Percentiles rank a stretch among this genome's conserved stretches.
phyloP scores from a whole-genome alignment of 768 basidiomycete species.

The Hericium rajendrae region DNA sequence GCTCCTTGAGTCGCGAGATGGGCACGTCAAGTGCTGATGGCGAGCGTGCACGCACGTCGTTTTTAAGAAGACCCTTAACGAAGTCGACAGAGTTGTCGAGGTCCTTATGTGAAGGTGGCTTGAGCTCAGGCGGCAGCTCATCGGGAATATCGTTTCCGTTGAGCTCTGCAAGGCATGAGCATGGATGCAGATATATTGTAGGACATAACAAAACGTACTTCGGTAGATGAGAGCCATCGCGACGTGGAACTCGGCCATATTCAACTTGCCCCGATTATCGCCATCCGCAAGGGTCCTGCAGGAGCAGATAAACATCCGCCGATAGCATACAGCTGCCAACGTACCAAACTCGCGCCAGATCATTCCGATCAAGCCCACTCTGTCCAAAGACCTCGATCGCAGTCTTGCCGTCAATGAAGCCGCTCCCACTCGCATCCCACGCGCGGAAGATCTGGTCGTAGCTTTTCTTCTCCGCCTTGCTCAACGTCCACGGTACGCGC shows the following conservation, averaged over 20 bases:
- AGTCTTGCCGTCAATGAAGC: conserved; percentile 78
- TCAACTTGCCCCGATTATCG: conserved; percentile 91
- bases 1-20: conserved; percentile 53
- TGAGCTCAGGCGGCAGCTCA: conserved; percentile 76
- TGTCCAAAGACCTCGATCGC: conserved; percentile 92
- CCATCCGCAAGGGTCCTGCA: conserved; percentile 84
- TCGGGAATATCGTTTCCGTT: conserved; percentile 91
- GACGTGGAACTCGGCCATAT: conserved; percentile 93
- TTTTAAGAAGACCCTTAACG: conserved; percentile 76
- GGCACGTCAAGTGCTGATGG: conserved; percentile 43
- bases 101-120: conserved; percentile 86
- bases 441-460: conserved; percentile 95
- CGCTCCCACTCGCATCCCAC: conserved; percentile 79
- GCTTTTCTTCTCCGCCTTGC: conserved; percentile 87
- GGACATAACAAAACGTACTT: conserved; percentile 42
- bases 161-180: conserved; percentile 42
- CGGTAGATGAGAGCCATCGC: conserved; percentile 98
- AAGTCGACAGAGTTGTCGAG: conserved; percentile 85
- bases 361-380: conserved; percentile 81
- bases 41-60: conserved; percentile 69
- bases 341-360: conserved; percentile 89
- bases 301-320: neutral
- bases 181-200: neutral
- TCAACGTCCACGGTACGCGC: conserved; percentile 78
- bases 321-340: conserved; percentile 13